phyloP scores from a whole-genome alignment of 192 early-diverging fungal species.

The Dispira parvispora region DNA sequence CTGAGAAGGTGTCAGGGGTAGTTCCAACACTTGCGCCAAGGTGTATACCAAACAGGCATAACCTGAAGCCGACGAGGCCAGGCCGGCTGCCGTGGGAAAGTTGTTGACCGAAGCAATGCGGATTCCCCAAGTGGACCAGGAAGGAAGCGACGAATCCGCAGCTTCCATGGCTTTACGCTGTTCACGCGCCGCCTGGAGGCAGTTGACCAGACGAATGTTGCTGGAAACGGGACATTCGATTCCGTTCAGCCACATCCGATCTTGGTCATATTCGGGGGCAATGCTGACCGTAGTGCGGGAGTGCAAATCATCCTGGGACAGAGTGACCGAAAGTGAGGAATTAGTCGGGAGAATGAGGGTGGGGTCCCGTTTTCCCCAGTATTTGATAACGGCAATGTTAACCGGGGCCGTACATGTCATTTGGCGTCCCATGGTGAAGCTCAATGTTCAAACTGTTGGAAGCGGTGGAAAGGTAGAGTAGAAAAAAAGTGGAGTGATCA shows the following conservation, averaged over 20 bases:
- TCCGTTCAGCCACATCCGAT: slow-evolving; percentile 94
- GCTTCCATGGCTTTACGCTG: slow-evolving; percentile 57
- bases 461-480: too few relatives aligned
- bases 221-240: slow-evolving; percentile 64
- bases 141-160: slow-evolving; percentile 4
- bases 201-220: slow-evolving; percentile 71
- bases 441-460: too few relatives aligned
- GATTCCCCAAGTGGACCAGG: slow-evolving; percentile 44
- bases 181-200: slow-evolving; percentile 56
- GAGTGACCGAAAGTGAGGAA: slow-evolving; percentile 89
- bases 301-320: slow-evolving; percentile 90
- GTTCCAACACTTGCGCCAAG: slow-evolving; percentile 51
- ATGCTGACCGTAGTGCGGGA: slow-evolving; percentile 82
- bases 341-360: slow-evolving; percentile 90
- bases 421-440: slow-evolving; percentile 8
- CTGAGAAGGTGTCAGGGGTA: slow-evolving; percentile 52
- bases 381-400: slow-evolving; percentile 99
- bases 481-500: too few relatives aligned
- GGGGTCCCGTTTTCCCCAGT: slow-evolving; percentile 95
- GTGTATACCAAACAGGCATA: slow-evolving; percentile 86
- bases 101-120: slow-evolving; percentile 97
- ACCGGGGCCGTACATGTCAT: slow-evolving; percentile 91
- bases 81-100: slow-evolving; percentile 97
- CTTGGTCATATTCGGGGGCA: slow-evolving; percentile 36
- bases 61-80: slow-evolving; percentile 93